Percentiles rank a stretch among this genome's conserved stretches.
Conservation (phyloP, 306 rosid species). For the Canavalia ensiformis region DNA sequence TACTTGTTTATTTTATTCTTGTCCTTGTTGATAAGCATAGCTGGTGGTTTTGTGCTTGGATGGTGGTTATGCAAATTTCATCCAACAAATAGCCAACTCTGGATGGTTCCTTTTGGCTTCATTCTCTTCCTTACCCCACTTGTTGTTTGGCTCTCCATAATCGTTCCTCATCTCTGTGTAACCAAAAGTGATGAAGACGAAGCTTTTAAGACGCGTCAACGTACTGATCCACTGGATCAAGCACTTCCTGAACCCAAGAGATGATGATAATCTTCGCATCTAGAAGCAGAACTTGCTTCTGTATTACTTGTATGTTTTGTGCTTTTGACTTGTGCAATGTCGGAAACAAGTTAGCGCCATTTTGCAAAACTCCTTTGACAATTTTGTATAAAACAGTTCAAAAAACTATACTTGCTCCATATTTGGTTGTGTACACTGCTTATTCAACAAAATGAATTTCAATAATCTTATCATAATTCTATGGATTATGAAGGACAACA, state of each 20-base stretch:
- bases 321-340: background rate
- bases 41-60: conserved; percentile 62
- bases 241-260: conserved; percentile 51
- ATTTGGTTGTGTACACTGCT: background rate
- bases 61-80: conserved; percentile 76
- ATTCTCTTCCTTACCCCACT: conserved; percentile 70
- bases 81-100: conserved; percentile 62
- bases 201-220: conserved; percentile 7
- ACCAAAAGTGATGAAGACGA: conserved; percentile 8
- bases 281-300: no score
- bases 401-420: background rate
- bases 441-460: conserved; percentile 11
- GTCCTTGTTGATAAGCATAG: conserved; percentile 54
- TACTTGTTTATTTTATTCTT: conserved; percentile 39
- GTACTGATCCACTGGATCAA: conserved; percentile 12
- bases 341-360: background rate
- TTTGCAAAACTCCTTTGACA: no score
- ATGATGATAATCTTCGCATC: background rate
- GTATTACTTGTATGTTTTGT: conserved; percentile 3
- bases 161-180: conserved; percentile 50
- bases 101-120: conserved; percentile 93
- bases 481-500: background rate
- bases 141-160: conserved; percentile 56
- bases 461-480: conserved; percentile 21
- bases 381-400: conserved; percentile 18